Conservation (phyloP, 352 stramenopile species). For the Peronospora tabacina region DNA sequence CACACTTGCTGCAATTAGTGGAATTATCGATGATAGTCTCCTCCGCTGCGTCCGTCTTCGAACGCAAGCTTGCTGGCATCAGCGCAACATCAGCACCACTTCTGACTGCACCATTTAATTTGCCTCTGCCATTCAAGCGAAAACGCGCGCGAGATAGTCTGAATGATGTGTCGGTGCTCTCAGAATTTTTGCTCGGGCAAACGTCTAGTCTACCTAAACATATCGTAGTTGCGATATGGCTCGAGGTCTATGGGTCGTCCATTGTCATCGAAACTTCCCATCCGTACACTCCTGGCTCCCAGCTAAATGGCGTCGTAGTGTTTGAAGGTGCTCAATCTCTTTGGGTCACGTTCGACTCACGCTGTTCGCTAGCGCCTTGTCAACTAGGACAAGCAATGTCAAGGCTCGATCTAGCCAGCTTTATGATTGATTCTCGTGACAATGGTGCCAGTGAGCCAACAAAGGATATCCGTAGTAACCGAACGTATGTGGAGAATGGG, state of each 20-base stretch:
- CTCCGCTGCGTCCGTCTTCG: slow-evolving; percentile 32
- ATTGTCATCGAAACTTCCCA: slow-evolving; percentile 57
- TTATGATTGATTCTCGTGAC: slow-evolving; percentile 15
- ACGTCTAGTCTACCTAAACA: slow-evolving; percentile 38
- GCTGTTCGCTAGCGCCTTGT: slow-evolving; percentile 37
- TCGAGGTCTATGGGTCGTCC: slow-evolving; percentile 65
- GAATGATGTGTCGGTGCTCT: slow-evolving; percentile 44
- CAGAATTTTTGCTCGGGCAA: slow-evolving; percentile 56
- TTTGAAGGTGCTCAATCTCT: slow-evolving; percentile 54
- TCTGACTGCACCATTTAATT: slow-evolving; percentile 17
- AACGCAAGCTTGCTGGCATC: slow-evolving; percentile 17
- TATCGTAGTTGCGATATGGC: slow-evolving; percentile 60
- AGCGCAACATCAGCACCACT: not conserved
- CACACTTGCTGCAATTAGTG: slow-evolving; percentile 68
- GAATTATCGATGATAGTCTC: slow-evolving; percentile 64
- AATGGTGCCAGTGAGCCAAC: not conserved
- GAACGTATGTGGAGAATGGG: slow-evolving; percentile 29
- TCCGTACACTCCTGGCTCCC: slow-evolving; percentile 34
- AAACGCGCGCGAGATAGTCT: slow-evolving; percentile 38
- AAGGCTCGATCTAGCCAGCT: slow-evolving; percentile 24
- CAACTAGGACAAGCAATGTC: slow-evolving; percentile 16
- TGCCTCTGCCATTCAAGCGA: slow-evolving; percentile 40
- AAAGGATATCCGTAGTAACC: slow-evolving; percentile 27
- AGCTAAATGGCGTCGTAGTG: slow-evolving; percentile 30
- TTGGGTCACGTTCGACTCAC: slow-evolving; percentile 56